Conservation (phyloP, 768 basidiomycete species). For the Phanerochaete sordida region DNA sequence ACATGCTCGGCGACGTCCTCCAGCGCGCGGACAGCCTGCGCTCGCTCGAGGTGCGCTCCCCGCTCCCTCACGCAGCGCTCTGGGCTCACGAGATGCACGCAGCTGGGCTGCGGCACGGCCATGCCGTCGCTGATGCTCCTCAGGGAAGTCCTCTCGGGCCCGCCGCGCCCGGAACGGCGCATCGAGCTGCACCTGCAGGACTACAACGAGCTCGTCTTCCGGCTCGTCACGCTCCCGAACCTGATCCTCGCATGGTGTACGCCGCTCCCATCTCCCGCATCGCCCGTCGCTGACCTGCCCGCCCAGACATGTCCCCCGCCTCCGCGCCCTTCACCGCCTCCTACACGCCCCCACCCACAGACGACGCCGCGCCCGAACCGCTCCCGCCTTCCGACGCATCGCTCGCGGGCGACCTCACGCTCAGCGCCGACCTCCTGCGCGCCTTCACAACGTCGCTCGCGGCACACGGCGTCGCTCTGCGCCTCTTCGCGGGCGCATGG, state of each 20-base stretch:
- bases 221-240: constrained; percentile 78
- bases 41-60: constrained; percentile 5
- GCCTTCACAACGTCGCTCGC: constrained; percentile 64
- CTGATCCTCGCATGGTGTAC: constrained; percentile 79
- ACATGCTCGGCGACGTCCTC: background rate
- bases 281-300: background rate
- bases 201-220: constrained; percentile 80
- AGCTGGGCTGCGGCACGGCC: constrained; percentile 95
- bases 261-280: constrained; percentile 20
- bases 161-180: constrained; percentile 18
- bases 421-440: constrained; percentile 58
- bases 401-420: constrained; percentile 54
- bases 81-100: background rate
- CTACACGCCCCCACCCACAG: constrained; percentile 20
- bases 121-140: constrained; percentile 79
- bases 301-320: constrained; percentile 58
- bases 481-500: constrained; percentile 88
- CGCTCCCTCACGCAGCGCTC: background rate
- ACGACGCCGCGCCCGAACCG: constrained; percentile 18
- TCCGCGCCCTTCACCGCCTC: constrained; percentile 36
- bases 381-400: constrained; percentile 30
- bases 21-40: constrained; percentile 16
- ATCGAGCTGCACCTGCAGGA: constrained; percentile 77
- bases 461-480: constrained; percentile 51
- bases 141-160: constrained; percentile 46